These are phyloP conservation scores for Podaxis sp. DNA, from an alignment of 768 basidiomycete species.

Conservation along the genomic window DNA sequence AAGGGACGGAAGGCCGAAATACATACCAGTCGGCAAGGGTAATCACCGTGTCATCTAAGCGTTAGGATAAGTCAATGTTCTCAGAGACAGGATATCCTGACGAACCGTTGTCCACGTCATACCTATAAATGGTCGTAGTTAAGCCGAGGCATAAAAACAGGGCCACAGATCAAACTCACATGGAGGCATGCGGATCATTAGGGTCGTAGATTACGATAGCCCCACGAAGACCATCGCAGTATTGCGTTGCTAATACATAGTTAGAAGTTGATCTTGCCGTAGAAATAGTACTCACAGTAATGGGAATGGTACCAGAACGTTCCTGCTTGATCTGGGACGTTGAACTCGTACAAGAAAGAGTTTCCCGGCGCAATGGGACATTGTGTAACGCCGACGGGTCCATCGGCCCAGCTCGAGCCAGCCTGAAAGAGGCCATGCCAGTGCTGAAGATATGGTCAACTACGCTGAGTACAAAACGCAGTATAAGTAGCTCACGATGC, in stretches of 20 bases:
- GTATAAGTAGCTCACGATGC: slow-evolving; percentile 36
- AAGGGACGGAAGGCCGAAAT: background rate
- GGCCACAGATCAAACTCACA: background rate
- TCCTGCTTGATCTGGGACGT: slow-evolving; percentile 34
- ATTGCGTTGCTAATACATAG: slow-evolving; percentile 38
- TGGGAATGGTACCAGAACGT: slow-evolving; percentile 42
- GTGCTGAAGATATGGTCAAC: slow-evolving; percentile 29
- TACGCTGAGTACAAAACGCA: background rate
- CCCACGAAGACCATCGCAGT: slow-evolving; percentile 56
- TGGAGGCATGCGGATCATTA: slow-evolving; percentile 31
- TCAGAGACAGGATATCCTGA: background rate
- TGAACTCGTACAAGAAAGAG: slow-evolving; percentile 40
- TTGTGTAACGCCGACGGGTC: slow-evolving; percentile 36
- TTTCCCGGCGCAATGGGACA: slow-evolving; percentile 40
- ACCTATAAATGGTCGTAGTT: slow-evolving; percentile 14
- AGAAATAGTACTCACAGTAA: slow-evolving; percentile 24
- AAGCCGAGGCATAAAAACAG: background rate
- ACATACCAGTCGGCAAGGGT: slow-evolving; percentile 45
- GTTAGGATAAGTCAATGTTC: background rate
- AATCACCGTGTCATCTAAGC: slow-evolving; percentile 41
- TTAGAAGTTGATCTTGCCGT: slow-evolving; percentile 22
- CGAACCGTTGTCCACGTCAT: slow-evolving; percentile 45
- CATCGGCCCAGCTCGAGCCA: slow-evolving; percentile 38
- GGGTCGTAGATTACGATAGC: slow-evolving; percentile 45
- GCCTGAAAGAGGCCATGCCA: slow-evolving; percentile 43